These are phyloP conservation scores for Ustilago sp. DNA, from an alignment of 1,284 basidiomycete genomes.

Conservation along the genomic window DNA sequence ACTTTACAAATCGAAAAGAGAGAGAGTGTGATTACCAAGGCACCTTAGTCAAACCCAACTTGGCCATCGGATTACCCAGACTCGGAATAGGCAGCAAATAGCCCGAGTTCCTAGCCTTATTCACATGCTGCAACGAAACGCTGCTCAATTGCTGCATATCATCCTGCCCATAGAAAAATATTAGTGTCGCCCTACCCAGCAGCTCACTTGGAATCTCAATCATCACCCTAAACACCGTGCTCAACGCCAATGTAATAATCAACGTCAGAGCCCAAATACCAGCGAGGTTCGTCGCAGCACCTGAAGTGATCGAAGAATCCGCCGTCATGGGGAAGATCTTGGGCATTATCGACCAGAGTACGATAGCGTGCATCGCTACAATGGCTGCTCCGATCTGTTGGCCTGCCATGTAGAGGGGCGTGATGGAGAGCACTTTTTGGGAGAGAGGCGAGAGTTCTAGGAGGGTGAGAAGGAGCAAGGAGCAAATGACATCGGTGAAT, in stretches of 20 bases:
- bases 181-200: conserved; percentile 41
- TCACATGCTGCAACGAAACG: conserved; percentile 26
- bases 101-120: conserved; percentile 33
- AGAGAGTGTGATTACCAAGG: conserved; percentile 16
- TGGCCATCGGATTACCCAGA: conserved; percentile 51
- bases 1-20: background rate
- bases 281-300: conserved; percentile 32
- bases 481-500: conserved; percentile 42
- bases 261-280: conserved; percentile 49
- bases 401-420: conserved; percentile 41
- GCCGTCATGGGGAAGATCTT: conserved; percentile 44
- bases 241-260: conserved; percentile 35
- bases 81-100: conserved; percentile 40
- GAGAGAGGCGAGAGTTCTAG: conserved; percentile 28
- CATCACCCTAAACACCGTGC: conserved; percentile 26
- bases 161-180: conserved; percentile 50
- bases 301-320: conserved; percentile 18
- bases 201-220: conserved; percentile 49
- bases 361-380: conserved; percentile 36
- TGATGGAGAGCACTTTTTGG: conserved; percentile 20
- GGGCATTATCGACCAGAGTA: conserved; percentile 48
- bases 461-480: conserved; percentile 28
- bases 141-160: conserved; percentile 36
- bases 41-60: conserved; percentile 45
- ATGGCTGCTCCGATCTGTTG: conserved; percentile 45